A percentile compares a stretch with the other conserved stretches of the same genome.
Evolutionary conservation across 176 grass and related monocot genomes (phyloP).

Genomic region (Carex cristatella): DNA sequence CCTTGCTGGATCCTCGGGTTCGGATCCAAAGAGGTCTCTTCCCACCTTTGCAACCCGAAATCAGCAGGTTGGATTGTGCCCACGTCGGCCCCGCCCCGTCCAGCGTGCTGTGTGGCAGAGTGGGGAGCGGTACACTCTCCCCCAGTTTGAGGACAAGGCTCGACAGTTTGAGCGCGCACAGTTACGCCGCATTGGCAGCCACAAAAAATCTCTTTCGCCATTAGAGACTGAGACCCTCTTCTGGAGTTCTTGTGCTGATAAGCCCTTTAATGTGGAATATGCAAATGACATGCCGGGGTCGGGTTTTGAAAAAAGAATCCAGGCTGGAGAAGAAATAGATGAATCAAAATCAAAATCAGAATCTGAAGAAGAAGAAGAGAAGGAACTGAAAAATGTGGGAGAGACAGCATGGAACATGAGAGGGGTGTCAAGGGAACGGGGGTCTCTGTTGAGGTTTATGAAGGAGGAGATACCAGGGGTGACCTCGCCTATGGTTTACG

Average conservation of each 20-base stretch:
- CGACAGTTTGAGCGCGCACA: slow-evolving; percentile 59
- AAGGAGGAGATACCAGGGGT: slow-evolving; percentile 86
- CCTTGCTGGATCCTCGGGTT: slow-evolving; percentile 25
- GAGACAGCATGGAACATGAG: slow-evolving; percentile 98
- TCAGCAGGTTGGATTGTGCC: slow-evolving; percentile 91
- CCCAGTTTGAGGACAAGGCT: slow-evolving; percentile 77
- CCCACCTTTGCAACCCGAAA: slow-evolving; percentile 85
- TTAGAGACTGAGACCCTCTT: slow-evolving; percentile 77
- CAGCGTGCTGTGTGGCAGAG: slow-evolving; percentile 88
- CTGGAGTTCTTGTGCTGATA: slow-evolving; percentile 81
- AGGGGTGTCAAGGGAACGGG: slow-evolving; percentile 59
- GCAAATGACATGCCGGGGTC: slow-evolving; percentile 99
- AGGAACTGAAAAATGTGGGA: slow-evolving; percentile 53
- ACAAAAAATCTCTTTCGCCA: slow-evolving; percentile 35
- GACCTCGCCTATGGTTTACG: slow-evolving; percentile 95
- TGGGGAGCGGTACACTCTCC: slow-evolving; percentile 79
- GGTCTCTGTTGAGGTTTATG: slow-evolving; percentile 81
- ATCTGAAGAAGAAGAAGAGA: not conserved
- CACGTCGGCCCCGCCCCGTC: slow-evolving; percentile 68
- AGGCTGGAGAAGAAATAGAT: slow-evolving; percentile 21
- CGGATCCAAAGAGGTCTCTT: not conserved
- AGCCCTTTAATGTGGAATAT: slow-evolving; percentile 88
- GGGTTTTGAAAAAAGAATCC: slow-evolving; percentile 40
- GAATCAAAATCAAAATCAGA: not conserved
- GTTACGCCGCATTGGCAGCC: slow-evolving; percentile 33